Base-by-base conservation (phyloP, 257 asterid species). In the Solanum chiquidenum region DNA sequence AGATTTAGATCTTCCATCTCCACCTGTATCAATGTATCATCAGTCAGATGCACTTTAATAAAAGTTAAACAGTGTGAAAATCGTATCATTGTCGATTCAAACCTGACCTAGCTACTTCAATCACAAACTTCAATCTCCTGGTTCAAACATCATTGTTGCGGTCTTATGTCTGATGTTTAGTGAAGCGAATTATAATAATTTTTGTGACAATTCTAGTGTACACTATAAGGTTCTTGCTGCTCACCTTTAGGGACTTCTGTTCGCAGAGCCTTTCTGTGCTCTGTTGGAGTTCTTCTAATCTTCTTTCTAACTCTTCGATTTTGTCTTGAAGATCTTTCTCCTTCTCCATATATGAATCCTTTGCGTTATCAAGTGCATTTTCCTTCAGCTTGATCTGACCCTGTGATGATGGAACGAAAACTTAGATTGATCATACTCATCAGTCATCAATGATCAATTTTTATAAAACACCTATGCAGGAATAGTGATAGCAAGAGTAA, bases 301-400 rank as follows among this genome's bases (percentile, higher is more conserved):
- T 92, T 76, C 73, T 91, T 90, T 94, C 97, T 40, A 95, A 88
- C 90, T 94, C 98, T 87, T 93, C 92, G 37, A 96, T 93, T 91
- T 96, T 92, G 86, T 62, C 86, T 33, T 87, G 95, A 89, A 95
- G 96, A 85, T 93, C 95, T 64, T 91, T 93, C 91, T 95, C 99
- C 93, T 90, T 93, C 91, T 94, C 97, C 40, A 91, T 77, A 91
- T 92, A 97, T 34, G 94, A 88, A 79, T 88, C 90, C 76, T 90
- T 90, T 49, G 95, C 92, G 31, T 84, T 84, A 85, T 96, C 98
- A 83, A 97, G 93, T 69, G 95, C 93, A 75, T 89, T 89, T 91
- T 95, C 99, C 92, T 92, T 97, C 88, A 82, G 83, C 88, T 92
- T 91, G 92, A 95, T 91, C 89, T 94, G 94, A 88, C 88, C 93